Conservation (phyloP, 345 rosid genomes). For the Litchi chinensis region DNA sequence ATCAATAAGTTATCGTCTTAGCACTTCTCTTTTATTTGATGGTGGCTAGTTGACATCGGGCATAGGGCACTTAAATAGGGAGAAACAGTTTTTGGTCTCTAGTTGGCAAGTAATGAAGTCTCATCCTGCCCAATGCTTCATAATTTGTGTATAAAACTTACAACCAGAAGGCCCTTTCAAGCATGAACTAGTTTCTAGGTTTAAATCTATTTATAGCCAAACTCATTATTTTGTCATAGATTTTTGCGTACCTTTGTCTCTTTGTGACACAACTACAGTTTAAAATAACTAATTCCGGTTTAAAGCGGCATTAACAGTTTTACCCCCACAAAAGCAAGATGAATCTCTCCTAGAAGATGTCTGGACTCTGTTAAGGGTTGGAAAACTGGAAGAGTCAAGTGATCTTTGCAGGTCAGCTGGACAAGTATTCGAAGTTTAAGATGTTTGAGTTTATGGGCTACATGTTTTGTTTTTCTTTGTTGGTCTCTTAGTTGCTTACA, state of each 20-base stretch:
- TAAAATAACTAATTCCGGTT: background rate
- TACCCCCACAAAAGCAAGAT: conserved; percentile 74
- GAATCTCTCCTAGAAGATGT: conserved; percentile 94
- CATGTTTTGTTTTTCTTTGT: conserved; percentile 3
- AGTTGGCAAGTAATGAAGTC: too few relatives aligned
- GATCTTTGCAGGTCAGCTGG: conserved; percentile 94
- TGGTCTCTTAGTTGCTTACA: conserved; percentile 11
- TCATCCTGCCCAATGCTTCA: too few relatives aligned
- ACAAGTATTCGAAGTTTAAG: conserved; percentile 56
- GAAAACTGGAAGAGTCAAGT: conserved; percentile 88
- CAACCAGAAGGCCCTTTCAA: background rate
- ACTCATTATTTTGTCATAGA: background rate
- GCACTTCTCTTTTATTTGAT: too few relatives aligned
- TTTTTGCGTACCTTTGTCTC: background rate
- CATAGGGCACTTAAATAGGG: too few relatives aligned
- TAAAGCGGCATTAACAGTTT: conserved; percentile 24
- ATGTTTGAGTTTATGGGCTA: conserved; percentile 9
- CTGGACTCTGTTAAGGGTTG: conserved; percentile 93
- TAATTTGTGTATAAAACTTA: background rate
- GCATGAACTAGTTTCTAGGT: background rate
- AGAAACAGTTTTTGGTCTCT: too few relatives aligned
- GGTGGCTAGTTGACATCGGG: too few relatives aligned
- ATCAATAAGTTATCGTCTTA: too few relatives aligned
- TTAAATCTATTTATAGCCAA: background rate
- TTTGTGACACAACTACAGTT: background rate